A percentile compares a stretch with the other conserved stretches of the same genome.
These are phyloP conservation scores for Sugiyamaella marilandica DNA, from an alignment of 805 yeast species.

Conservation along the genomic window DNA sequence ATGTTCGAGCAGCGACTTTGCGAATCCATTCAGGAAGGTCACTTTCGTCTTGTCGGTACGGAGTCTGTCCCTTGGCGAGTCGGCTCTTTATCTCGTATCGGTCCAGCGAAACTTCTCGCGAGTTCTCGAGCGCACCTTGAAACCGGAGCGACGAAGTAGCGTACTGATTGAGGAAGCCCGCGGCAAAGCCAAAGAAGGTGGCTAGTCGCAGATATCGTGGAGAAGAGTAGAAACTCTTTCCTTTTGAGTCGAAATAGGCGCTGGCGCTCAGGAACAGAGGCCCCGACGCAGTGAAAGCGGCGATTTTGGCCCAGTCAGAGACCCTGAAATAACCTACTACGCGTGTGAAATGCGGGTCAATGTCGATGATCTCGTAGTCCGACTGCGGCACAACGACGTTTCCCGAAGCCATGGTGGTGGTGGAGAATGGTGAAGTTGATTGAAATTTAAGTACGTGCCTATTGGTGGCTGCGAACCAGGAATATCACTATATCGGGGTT, in stretches of 20 bases:
- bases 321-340: constrained; percentile 70
- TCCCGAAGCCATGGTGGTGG: constrained; percentile 3
- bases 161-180: constrained; percentile 73
- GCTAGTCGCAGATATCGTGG: constrained; percentile 60
- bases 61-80: constrained; percentile 58
- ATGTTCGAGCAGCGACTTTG: constrained; percentile 70
- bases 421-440: constrained; percentile 1
- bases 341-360: constrained; percentile 69
- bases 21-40: constrained; percentile 64
- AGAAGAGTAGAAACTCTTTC: constrained; percentile 44
- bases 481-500: background rate
- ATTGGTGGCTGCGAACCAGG: background rate
- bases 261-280: constrained; percentile 44
- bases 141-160: constrained; percentile 63
- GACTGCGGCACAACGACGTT: constrained; percentile 20
- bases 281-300: constrained; percentile 43
- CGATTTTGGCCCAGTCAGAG: constrained; percentile 55
- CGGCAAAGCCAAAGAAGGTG: constrained; percentile 56
- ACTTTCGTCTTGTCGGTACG: constrained; percentile 54
- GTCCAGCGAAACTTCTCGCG: constrained; percentile 64
- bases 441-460: background rate
- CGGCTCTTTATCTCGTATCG: constrained; percentile 66
- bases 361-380: constrained; percentile 52
- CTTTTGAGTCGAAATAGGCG: constrained; percentile 48
- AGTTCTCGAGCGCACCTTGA: constrained; percentile 72